Percentiles rank a stretch among this genome's conserved stretches.
These are phyloP conservation scores for Avicennia marina DNA, from an alignment of 257 asterid genomes.

Conservation along the genomic window DNA sequence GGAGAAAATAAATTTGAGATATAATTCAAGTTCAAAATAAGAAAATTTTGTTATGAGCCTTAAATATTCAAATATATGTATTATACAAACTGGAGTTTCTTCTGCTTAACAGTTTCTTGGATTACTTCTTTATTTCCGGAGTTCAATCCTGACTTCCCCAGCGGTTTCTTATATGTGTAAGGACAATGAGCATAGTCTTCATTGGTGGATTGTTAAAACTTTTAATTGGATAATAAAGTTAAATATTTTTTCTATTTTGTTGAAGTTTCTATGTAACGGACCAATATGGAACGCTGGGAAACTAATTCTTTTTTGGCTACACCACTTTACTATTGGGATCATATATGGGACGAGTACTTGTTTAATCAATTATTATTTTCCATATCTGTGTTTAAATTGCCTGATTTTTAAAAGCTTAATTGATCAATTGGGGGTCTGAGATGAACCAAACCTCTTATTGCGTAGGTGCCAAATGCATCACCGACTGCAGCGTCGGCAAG, in stretches of 20 bases:
- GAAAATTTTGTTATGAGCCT: background rate
- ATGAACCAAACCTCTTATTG: background rate
- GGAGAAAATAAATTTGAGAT: background rate
- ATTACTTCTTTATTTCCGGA: background rate
- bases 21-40: background rate
- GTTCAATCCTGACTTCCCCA: background rate
- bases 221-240: background rate
- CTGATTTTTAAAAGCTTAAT: too few species aligned
- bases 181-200: background rate
- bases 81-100: background rate
- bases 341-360: too few species aligned
- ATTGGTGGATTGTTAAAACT: background rate
- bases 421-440: too few species aligned
- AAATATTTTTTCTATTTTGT: background rate
- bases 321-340: too few species aligned
- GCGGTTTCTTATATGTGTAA: background rate
- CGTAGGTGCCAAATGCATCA: slow-evolving; percentile 91
- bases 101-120: background rate
- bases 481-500: slow-evolving; percentile 99
- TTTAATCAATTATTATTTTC: too few species aligned
- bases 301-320: too few species aligned
- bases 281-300: too few species aligned
- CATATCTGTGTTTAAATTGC: too few species aligned
- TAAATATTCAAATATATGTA: background rate
- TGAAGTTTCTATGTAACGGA: background rate